phyloP scores from a whole-genome alignment of 164 flowering plant genomes.

The Vitis rupestris region DNA sequence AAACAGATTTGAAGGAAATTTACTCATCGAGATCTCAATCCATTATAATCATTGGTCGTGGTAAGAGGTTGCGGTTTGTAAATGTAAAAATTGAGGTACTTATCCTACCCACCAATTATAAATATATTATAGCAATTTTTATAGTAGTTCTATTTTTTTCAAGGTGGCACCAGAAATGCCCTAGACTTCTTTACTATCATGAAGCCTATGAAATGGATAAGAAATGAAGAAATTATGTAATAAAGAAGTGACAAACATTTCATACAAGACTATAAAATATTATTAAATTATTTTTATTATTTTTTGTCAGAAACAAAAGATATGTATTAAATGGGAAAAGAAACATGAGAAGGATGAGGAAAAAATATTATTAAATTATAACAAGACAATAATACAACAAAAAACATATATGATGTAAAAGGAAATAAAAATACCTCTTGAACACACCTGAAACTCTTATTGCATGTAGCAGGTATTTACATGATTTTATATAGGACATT shows the following conservation, averaged over 20 bases:
- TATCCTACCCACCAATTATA: neutral
- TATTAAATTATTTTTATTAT: neutral
- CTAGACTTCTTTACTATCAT: neutral
- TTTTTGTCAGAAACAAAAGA: too few relatives aligned
- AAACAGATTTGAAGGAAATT: slow-evolving; percentile 44
- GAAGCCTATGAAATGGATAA: neutral
- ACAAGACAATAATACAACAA: neutral
- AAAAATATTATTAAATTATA: neutral
- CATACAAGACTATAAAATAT: neutral
- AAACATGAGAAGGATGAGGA: too few relatives aligned
- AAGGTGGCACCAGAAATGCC: neutral
- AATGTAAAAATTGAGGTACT: slow-evolving; percentile 95
- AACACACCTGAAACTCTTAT: neutral
- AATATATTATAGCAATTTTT: neutral
- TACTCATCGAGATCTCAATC: slow-evolving; percentile 39
- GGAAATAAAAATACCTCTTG: neutral
- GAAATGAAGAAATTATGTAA: neutral
- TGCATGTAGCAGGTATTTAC: neutral
- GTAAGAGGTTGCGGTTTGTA: slow-evolving; percentile 82
- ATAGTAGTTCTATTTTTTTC: neutral
- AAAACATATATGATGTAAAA: too few relatives aligned
- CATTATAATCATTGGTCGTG: slow-evolving; percentile 79
- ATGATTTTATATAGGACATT: neutral
- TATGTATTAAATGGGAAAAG: too few relatives aligned
- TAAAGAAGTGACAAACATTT: neutral